Base-by-base conservation (phyloP, 2,329 filamentous ascomycete species). In the Fusarium nygamai region DNA sequence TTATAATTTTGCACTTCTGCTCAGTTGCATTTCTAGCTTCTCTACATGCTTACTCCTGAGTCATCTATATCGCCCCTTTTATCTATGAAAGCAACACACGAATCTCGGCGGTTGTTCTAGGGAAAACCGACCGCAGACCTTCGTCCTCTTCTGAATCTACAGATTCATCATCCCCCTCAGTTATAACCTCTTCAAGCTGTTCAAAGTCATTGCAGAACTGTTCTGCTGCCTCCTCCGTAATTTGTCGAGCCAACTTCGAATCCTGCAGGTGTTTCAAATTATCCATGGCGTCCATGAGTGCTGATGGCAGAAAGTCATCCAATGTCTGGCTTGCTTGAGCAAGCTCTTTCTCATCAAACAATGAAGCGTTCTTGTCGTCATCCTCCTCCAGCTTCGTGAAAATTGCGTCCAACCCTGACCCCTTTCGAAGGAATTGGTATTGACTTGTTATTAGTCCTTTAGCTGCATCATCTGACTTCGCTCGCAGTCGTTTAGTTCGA, bases 251-350 rank as follows among this genome's bases (percentile, higher is more conserved):
- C 65, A 97, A 84, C 17, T 87, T 87, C 3, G 93, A 89, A 78
- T 94, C 93, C 71, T 93, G 91, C 4, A 99, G 84, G 47, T 90
- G 86, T 73, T 92, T 92, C 33, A 98, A 83, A 69, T 94, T 94
- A 58, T 96, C 93, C 76, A 94, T 91, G 6, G 95, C 95, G 80
- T 99, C 96, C 87, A 98, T 96, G 36, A 98, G 87, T 6, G 96
- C 96, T 3, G 94, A 97, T 0, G 96, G 95, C 31, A 99, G 86
- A 83, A 98, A 99, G 69, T 94, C 92, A 79, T 99, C 96, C 12
- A 99, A 86, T 46, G 88, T 89, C 77, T 95, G 93, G 77, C 94
- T 94, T 5, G 92, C 91, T 57, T 86, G 84, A 3, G 88, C 84
- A n/a, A 98, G 85, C 1, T 66, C 86, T 19, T 87, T 70, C 50